These are phyloP conservation scores for Carex pumila DNA, from an alignment of 176 grass and related monocot species.

Conservation along the genomic window DNA sequence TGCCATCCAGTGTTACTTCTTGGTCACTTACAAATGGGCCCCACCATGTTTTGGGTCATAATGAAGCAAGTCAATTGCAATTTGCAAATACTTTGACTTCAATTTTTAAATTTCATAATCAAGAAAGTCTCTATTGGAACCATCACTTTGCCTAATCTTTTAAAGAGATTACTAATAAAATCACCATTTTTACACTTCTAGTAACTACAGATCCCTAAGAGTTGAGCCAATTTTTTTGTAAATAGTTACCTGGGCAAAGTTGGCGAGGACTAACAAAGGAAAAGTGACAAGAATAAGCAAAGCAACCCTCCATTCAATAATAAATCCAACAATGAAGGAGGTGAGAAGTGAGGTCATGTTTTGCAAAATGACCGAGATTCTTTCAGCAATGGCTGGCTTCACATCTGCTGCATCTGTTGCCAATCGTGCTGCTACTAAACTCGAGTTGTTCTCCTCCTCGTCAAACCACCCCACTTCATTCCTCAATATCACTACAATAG, in stretches of 20 bases:
- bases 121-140: not conserved
- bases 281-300: constrained; percentile 85
- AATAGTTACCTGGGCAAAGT: constrained; percentile 65
- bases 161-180: not conserved
- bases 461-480: constrained; percentile 98
- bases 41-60: not conserved
- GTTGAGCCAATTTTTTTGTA: too few relatives aligned
- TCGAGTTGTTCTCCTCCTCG: constrained; percentile 90
- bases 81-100: not conserved
- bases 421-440: constrained; percentile 66
- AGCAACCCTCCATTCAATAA: constrained; percentile 88
- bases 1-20: not conserved
- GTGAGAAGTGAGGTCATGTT: constrained; percentile 84
- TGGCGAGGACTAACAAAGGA: constrained; percentile 83
- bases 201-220: not conserved
- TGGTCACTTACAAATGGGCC: not conserved
- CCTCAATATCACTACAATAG: constrained; percentile 64
- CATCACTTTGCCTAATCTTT: not conserved
- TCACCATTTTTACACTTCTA: not conserved
- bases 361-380: constrained; percentile 88
- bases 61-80: not conserved
- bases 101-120: not conserved
- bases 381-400: constrained; percentile 74
- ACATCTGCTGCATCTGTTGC: constrained; percentile 87
- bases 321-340: constrained; percentile 73